Evolutionary conservation across 2,329 filamentous ascomycete genomes (phyloP).

Genomic region (Huntiella moniliformis): DNA sequence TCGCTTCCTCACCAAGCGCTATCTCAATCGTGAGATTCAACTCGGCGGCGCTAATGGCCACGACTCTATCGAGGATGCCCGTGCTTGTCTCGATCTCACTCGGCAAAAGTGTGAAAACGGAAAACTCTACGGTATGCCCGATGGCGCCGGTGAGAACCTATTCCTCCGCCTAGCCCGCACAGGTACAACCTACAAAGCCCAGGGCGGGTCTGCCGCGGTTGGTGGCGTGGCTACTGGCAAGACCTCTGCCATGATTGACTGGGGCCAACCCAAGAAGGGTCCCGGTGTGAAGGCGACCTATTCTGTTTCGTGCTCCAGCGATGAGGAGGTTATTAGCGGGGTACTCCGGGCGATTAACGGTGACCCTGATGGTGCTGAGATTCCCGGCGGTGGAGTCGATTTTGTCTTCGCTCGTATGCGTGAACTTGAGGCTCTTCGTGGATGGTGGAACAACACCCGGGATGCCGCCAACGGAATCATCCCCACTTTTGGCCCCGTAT

Average conservation of each 20-base stretch:
- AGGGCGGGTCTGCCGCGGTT: constrained; percentile 36
- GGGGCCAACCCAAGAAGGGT: constrained; percentile 56
- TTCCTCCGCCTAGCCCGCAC: constrained; percentile 62
- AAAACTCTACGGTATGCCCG: constrained; percentile 63
- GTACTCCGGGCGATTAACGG: constrained; percentile 40
- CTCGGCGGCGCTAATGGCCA: constrained; percentile 59
- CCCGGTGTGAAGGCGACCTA: constrained; percentile 36
- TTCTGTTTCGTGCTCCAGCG: constrained; percentile 36
- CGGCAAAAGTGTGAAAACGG: constrained; percentile 94
- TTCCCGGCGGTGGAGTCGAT: constrained; percentile 42
- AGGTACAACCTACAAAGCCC: constrained; percentile 41
- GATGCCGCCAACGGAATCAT: constrained; percentile 17
- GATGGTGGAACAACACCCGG: constrained; percentile 47
- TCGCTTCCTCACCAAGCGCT: constrained; percentile 77
- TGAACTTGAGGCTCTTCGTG: constrained; percentile 44
- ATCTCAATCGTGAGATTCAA: constrained; percentile 74
- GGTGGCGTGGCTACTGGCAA: constrained; percentile 38
- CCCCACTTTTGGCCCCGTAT: constrained; percentile 9
- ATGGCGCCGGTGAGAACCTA: constrained; percentile 66
- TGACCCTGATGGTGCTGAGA: constrained; percentile 36
- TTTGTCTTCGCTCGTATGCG: constrained; percentile 50
- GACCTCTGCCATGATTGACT: constrained; percentile 65
- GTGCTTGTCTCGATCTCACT: constrained; percentile 76
- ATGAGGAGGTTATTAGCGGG: constrained; percentile 37
- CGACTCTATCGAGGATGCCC: constrained; percentile 82